A percentile compares a stretch with the other conserved stretches of the same genome.
phyloP scores from a whole-genome alignment of 257 asterid species.

The Capsicum baccatum region DNA sequence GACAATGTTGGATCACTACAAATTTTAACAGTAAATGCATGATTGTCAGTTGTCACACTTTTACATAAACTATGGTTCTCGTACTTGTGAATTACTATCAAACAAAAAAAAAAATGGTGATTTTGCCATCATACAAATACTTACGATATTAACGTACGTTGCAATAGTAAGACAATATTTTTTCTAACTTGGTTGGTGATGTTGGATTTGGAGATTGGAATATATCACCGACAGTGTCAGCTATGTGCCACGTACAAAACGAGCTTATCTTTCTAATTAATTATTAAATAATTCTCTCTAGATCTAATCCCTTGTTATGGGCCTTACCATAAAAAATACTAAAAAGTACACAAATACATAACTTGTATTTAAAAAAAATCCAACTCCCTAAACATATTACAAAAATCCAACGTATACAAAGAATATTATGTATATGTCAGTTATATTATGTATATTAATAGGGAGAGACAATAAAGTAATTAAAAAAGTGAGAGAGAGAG shows the following conservation, averaged over 20 bases:
- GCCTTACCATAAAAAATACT: not conserved
- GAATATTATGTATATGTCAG: too few species aligned
- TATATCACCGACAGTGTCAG: conserved; percentile 6
- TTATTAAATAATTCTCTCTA: not conserved
- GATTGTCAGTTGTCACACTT: not conserved
- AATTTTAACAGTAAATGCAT: not conserved
- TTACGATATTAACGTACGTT: not conserved
- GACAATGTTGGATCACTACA: not conserved
- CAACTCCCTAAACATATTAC: too few species aligned
- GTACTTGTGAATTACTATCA: not conserved
- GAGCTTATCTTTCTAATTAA: not conserved
- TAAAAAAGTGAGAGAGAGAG: too few species aligned
- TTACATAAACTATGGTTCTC: too few species aligned
- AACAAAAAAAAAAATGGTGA: not conserved
- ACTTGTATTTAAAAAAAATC: too few species aligned
- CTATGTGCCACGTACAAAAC: not conserved
- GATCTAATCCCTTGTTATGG: conserved; percentile 2
- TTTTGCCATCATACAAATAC: not conserved
- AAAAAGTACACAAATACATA: too few species aligned
- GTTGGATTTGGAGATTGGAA: not conserved
- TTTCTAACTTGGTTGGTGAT: not conserved
- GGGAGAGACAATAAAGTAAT: too few species aligned
- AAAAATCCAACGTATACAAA: too few species aligned
- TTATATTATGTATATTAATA: too few species aligned
- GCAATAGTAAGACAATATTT: not conserved